Percentiles rank a stretch among this genome's conserved stretches.
phyloP scores from a whole-genome alignment of 192 early-diverging fungal genomes.

The Linderina pennispora region DNA sequence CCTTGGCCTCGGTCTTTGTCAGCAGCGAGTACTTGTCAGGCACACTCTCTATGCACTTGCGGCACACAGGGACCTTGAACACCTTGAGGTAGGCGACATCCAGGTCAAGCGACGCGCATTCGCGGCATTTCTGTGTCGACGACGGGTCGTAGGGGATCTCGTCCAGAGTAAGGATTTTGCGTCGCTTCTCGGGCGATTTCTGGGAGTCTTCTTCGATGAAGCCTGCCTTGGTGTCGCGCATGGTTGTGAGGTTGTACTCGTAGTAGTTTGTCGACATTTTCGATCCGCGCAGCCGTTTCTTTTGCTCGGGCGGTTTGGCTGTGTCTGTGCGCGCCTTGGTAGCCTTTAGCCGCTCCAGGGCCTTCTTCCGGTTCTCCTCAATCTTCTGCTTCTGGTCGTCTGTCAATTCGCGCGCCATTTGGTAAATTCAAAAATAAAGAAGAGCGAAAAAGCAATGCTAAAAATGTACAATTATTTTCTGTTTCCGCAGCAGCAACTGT shows the following conservation, averaged over 20 bases:
- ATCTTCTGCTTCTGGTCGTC: constrained; percentile 42
- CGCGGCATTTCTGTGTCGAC: constrained; percentile 66
- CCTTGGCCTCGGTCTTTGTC: constrained; percentile 93
- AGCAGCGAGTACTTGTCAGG: constrained; percentile 89
- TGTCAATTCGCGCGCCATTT: constrained; percentile 30
- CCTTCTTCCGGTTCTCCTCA: constrained; percentile 45
- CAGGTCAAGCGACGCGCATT: constrained; percentile 81
- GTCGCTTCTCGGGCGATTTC: constrained; percentile 17
- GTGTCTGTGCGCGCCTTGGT: constrained; percentile 2
- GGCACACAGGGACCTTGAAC: constrained; percentile 74
- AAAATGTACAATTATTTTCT: too few relatives aligned
- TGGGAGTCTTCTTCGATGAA: constrained; percentile 69
- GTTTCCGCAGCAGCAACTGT: too few relatives aligned
- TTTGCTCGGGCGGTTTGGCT: constrained; percentile 3
- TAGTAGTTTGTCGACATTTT: constrained; percentile 45
- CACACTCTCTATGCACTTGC: constrained; percentile 60
- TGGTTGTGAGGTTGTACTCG: constrained; percentile 86
- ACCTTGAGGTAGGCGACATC: constrained; percentile 66
- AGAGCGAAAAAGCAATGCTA: not conserved
- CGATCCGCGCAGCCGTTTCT: constrained; percentile 7
- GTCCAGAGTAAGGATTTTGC: constrained; percentile 7
- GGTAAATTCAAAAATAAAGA: constrained; percentile 2
- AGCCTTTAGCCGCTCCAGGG: constrained; percentile 29
- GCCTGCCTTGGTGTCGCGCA: constrained; percentile 83
- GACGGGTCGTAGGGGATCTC: constrained; percentile 27